Conservation (phyloP, 73 alveolate species). For the Stentor roeselii region DNA sequence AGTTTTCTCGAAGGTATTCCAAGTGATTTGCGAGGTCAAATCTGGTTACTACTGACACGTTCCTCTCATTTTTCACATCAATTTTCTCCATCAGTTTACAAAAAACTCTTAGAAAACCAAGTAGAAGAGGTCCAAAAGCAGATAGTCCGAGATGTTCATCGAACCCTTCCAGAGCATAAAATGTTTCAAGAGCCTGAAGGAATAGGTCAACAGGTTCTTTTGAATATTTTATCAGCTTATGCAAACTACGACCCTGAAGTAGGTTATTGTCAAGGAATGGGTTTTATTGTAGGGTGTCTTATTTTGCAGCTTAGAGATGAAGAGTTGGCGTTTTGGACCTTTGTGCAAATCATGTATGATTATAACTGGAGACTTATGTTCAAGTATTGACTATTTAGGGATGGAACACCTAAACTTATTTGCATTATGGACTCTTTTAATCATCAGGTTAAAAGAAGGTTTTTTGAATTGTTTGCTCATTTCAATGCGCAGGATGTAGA, state of each 20-base stretch:
- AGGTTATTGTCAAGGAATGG: constrained; percentile 62
- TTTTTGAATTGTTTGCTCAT: constrained; percentile 9
- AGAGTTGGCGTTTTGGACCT: constrained; percentile 52
- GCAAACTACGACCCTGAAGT: constrained; percentile 47
- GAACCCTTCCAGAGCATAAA: constrained; percentile 40
- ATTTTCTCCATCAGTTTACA: constrained; percentile 1
- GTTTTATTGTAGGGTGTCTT: constrained; percentile 48
- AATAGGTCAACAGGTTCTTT: constrained; percentile 36
- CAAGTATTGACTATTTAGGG: not conserved
- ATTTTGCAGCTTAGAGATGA: constrained; percentile 41
- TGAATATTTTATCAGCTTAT: constrained; percentile 49
- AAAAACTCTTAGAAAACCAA: constrained; percentile 2
- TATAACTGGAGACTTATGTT: constrained; percentile 26
- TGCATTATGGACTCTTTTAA: not conserved
- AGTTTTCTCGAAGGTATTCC: constrained; percentile 28
- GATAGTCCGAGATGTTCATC: constrained; percentile 32
- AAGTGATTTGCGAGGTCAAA: constrained; percentile 21
- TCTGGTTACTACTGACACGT: constrained; percentile 17
- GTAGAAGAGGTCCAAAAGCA: not conserved
- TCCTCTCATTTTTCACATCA: not conserved
- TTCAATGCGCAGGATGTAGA: constrained; percentile 1
- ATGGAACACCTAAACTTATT: constrained; percentile 25
- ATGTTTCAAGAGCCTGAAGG: constrained; percentile 18
- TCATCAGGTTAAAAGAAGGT: not conserved
- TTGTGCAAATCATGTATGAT: constrained; percentile 35